Evolutionary conservation across 1,284 basidiomycete species (phyloP), one percentile per base, ranked within the genome.

Genomic region (Pseudozyma thailandica): DNA sequence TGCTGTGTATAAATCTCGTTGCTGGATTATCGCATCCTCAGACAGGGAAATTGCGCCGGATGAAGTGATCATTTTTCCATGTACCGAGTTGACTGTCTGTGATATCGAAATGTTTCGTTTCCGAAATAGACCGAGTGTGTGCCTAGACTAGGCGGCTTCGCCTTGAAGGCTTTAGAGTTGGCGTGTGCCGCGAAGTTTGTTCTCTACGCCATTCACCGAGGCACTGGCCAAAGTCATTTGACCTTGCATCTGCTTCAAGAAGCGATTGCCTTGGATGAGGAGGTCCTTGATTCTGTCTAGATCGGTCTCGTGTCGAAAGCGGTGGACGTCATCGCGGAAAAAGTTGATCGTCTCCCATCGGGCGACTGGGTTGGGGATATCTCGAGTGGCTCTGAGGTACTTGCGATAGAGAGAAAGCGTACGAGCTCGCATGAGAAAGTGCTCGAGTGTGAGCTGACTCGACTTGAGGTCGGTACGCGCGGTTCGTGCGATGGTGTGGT

Each of bases 281-380:
- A 71, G 50, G 23, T 65, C 72, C 41, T 65, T 71, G 50, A 71
- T 74, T 21, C 31, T 46, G 30, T 63, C 68, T 12, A 71, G 50
- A 21, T 74, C 65, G 21, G 55, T 66, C 39, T 62, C 68, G 33
- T 71, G 44, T 1, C 53, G 64, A 37, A 56, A 62, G 25, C 58
- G 50, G n/a, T 71, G 57, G 3, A 74, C 55, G 39, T 74, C 72
- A 16, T 64, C 51, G 2, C 70, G 59, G 44, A 72, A 73, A 51
- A 69, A 79, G 10, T 74, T 56, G 18, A 79, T 71, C 5, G 77
- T 78, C 49, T 79, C 77, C 51, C 75, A 62, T 12, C 77, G 61
- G 7, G 77, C 77, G 1, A 51, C 15, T 6, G 77, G 77, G 23
- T 79, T 76, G 2, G 75, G 71, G 15, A 79, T 79, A 53, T 72